Conservation (phyloP, 108 stramenopile genomes). For the Cyclostephanos invisitatus region DNA sequence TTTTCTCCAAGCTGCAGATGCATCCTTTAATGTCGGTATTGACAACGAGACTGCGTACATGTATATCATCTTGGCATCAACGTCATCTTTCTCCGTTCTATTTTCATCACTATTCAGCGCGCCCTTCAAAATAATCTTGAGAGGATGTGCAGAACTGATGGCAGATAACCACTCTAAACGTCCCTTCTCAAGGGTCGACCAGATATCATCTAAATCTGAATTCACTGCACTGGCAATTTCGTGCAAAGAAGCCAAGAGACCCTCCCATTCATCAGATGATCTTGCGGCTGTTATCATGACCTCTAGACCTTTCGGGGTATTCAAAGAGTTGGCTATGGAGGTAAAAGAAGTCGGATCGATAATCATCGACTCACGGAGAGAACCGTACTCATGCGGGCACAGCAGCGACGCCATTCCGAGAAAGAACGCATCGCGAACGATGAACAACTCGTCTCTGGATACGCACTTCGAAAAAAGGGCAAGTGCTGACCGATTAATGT, state of each 20-base stretch:
- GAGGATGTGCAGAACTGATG: constrained; percentile 51
- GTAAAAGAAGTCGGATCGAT: constrained; percentile 41
- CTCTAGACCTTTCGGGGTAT: constrained; percentile 45
- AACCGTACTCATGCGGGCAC: constrained; percentile 71
- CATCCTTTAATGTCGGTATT: constrained; percentile 32
- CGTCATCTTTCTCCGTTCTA: constrained; percentile 53
- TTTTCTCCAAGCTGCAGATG: constrained; percentile 44
- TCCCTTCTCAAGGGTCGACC: constrained; percentile 58
- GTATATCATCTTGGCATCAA: constrained; percentile 72
- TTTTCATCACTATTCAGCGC: constrained; percentile 50
- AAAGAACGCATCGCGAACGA: constrained; percentile 62
- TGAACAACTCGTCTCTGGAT: constrained; percentile 52
- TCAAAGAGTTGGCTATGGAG: constrained; percentile 32
- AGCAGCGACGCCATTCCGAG: constrained; percentile 74
- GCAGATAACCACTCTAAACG: constrained; percentile 58
- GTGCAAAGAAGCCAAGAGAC: constrained; percentile 42
- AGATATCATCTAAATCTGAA: constrained; percentile 57
- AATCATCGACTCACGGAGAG: constrained; percentile 34
- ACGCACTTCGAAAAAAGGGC: constrained; percentile 65
- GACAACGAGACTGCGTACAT: constrained; percentile 59
- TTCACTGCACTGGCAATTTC: constrained; percentile 38
- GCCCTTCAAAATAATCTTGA: constrained; percentile 57
- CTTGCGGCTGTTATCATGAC: constrained; percentile 50
- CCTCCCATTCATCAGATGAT: constrained; percentile 42
- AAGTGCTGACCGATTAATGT: constrained; percentile 56